These are phyloP conservation scores for Fusarium transvaalense DNA, from an alignment of 2,329 filamentous ascomycete species.

Conservation along the genomic window DNA sequence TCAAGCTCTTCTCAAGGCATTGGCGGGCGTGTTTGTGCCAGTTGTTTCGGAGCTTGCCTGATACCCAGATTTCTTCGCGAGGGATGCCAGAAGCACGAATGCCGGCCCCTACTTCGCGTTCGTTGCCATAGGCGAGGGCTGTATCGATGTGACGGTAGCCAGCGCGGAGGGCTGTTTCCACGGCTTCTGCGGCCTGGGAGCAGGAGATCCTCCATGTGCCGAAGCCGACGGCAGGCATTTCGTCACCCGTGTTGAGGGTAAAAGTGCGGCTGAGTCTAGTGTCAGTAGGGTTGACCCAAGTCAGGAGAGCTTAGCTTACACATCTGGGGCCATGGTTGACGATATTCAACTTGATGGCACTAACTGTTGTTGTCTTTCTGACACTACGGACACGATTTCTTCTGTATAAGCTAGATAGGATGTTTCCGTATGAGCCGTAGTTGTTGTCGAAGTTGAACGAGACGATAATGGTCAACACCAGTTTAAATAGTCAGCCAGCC, in stretches of 20 bases:
- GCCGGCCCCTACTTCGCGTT: conserved; percentile 74
- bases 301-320: neutral
- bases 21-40: conserved; percentile 78
- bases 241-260: conserved; percentile 79
- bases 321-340: conserved; percentile 23
- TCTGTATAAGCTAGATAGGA: neutral
- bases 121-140: conserved; percentile 83
- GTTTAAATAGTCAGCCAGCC: neutral
- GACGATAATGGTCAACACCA: neutral
- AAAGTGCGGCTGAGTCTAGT: conserved; percentile 59
- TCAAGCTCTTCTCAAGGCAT: conserved; percentile 70
- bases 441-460: neutral
- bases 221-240: conserved; percentile 81
- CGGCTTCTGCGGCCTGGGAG: conserved; percentile 76
- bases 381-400: neutral
- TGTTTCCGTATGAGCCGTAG: neutral
- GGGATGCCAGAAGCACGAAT: conserved; percentile 74
- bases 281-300: neutral
- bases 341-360: neutral
- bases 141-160: conserved; percentile 85
- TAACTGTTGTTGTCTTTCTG: neutral
- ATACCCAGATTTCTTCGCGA: conserved; percentile 76
- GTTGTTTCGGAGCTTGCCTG: conserved; percentile 86
- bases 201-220: conserved; percentile 84
- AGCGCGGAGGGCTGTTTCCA: conserved; percentile 73